Base-by-base conservation (phyloP, 1,284 basidiomycete genomes). In the Leccinum subrobustum region DNA sequence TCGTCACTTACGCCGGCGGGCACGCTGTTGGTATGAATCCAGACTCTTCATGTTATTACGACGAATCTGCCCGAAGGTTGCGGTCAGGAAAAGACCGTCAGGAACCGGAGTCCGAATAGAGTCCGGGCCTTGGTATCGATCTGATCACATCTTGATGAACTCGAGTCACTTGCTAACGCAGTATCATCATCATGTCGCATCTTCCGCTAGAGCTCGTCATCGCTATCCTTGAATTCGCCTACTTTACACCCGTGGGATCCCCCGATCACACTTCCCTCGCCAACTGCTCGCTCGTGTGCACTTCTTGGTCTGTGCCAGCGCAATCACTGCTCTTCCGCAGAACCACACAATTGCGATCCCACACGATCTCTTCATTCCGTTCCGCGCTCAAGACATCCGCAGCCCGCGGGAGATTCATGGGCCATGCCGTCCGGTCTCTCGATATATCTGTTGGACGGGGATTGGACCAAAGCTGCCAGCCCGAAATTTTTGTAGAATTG, bases 171-270 rank as follows among this genome's bases (percentile, higher is more conserved):
- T 11, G 2, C 6, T 20, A 14, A 29, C 7, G 8, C 27, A 12
- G 9, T 6, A n/a, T 27, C 31, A 29, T 29, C 29, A n/a, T n/a
- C 31, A 69, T 73, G 66, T 58, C 55, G 8, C 52, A 31, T 47
- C 61, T 81, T 27, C 79, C 78, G 0, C 57, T 67, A 23, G 79
- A 81, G 56, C 67, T 86, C 53, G 77, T 83, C 20, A 73, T 80
- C 27, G 73, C 72, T 65, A 78, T 87, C 63, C 64, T 78, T 1
- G 73, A 76, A 39, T 57, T 71, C 20, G 60, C 63, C 7, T 82
- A 80, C 67, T 79, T 79, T 64, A 63, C 64, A 2, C 54, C 62
- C 2, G 20, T 25, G 3, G 71, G 70, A 52, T 55, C 54, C 1
- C 75, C 77, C 1, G 75, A 82, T 63, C 70, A 73, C 33, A 0